Base-by-base conservation (phyloP, 306 rosid species). In the Castanopsis chinensis region DNA sequence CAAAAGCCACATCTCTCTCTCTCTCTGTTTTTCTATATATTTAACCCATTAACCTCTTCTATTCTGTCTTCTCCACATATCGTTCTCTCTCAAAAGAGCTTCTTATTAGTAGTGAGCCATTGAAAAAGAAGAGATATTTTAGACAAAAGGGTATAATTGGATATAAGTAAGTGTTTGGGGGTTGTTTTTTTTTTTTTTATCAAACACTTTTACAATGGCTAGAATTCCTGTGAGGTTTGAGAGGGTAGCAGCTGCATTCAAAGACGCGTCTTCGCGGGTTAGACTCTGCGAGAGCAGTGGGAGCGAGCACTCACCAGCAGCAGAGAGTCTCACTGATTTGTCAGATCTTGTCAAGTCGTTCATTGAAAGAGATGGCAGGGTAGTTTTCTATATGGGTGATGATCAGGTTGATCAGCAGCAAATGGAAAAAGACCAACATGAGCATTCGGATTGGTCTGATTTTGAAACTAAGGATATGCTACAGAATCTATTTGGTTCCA, bases 291-390 rank as follows among this genome's bases (percentile, higher is more conserved):
- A 90, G 84, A 91, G 97, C 78, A 92, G 97, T 59, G 98, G 98
- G 28, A 91, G 97, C 79, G 98, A 95, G 82, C 91, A 91, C 83
- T 93, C 93, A 43, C 87, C 45, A 49, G 17, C 53, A 0, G 53
- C 84, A 21, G 96, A 87, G 80, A 90, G 91, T 19, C 65, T 78
- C 1, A 33, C 83, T 1, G 91, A 92, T 69, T 86, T 93, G 71
- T 93, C 91, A 9, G 89, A 88, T 79, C 92, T 95, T 4, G 97
- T 93, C 11, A 80, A 90, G 5, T 95, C 99, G 12, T 95, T 91
- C 69, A 90, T 95, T 43, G 96, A 93, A 76, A 85, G 84, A 54
- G 90, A 68, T 5, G 88, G 79, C 32, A 37, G 68, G 7, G 58
- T 33, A 10, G 58, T 33, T 11, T n/a, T 19, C 71, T 9, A 5